Evolutionary conservation across 768 basidiomycete species (phyloP), one percentile per base, ranked within the genome.

Genomic region (Calocybe indica): DNA sequence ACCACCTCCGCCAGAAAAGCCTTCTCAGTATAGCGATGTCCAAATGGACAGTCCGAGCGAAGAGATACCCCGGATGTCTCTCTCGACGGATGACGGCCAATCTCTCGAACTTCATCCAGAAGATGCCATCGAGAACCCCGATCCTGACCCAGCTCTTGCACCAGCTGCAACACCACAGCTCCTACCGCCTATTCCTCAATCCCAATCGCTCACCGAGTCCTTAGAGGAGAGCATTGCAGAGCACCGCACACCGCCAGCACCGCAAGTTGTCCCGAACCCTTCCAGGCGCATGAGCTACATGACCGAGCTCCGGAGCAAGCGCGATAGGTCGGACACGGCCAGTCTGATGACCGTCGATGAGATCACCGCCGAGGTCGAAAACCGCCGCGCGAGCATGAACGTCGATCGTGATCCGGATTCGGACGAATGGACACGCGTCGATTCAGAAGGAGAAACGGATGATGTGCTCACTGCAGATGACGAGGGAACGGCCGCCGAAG

Each of bases 261-360:
- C 80, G n/a, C 62, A 71, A 42, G 58, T 76, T 7, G 56, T 67
- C 45, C 78, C 78, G 11, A 70, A 69, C 42, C 73, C 75, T 37
- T 84, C 78, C 34, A 80, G 78, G 54, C 81, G 90, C 5, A 76
- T 83, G 71, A 92, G 89, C 59, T 85, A 81, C 61, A 85, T 88
- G 70, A 86, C 84, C 1, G 89, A 92, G 58, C 62, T 91, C 47
- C 74, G 88, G 50, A 88, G 81, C 62, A 88, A 83, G 62, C 82
- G 88, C 14, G 92, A 96, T 57, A 74, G 78, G 35, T 88, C 88
- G 0, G 92, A 95, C 58, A 91, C 92, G 6, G 91, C 90, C 4
- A 92, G 89, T 55, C 68, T 97, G 57, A 76, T 97, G 65, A 99
- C 95, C 0, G 90, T 99, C 15, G 95, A 99, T 59, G 92, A 99